A percentile compares a stretch with the other conserved stretches of the same genome.
Evolutionary conservation across 2,329 filamentous ascomycete genomes (phyloP).

Genomic region (Aspergillus neoniger): DNA sequence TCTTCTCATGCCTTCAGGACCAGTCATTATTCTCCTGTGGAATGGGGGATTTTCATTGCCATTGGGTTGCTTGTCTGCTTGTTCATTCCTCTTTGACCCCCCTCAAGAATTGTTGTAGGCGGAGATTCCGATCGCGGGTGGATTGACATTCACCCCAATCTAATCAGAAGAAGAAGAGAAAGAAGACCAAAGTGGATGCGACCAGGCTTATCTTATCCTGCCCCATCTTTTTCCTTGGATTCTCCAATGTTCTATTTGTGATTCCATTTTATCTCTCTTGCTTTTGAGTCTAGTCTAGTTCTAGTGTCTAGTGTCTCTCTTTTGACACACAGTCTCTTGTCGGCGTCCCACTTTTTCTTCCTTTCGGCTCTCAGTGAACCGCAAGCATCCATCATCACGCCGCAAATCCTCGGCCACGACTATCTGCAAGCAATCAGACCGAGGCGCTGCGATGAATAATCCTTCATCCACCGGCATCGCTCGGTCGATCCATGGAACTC

Average conservation of each 20-base stretch:
- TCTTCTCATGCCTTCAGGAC: too few species aligned
- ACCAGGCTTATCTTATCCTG: not conserved
- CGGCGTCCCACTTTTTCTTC: not conserved
- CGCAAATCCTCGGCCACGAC: not conserved
- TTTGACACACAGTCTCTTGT: not conserved
- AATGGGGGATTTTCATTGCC: not conserved
- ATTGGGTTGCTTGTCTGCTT: not conserved
- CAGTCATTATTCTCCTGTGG: not conserved
- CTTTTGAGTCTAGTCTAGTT: not conserved
- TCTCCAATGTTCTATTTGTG: too few species aligned
- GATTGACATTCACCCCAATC: not conserved
- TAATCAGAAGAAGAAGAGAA: not conserved
- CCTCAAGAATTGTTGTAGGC: too few species aligned
- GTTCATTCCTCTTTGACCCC: too few species aligned
- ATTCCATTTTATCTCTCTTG: too few species aligned
- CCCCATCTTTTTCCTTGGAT: not conserved
- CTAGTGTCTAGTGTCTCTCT: too few species aligned
- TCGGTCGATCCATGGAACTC: constrained; percentile 5
- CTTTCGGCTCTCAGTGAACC: not conserved
- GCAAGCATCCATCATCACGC: not conserved
- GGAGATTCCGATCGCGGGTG: too few species aligned
- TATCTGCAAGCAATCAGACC: not conserved
- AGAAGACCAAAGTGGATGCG: not conserved
- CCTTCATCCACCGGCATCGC: constrained; percentile 1
- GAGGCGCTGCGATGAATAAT: constrained; percentile 1